Evolutionary conservation across 2,329 filamentous ascomycete genomes (phyloP).

Genomic region (Penicillium carneum): DNA sequence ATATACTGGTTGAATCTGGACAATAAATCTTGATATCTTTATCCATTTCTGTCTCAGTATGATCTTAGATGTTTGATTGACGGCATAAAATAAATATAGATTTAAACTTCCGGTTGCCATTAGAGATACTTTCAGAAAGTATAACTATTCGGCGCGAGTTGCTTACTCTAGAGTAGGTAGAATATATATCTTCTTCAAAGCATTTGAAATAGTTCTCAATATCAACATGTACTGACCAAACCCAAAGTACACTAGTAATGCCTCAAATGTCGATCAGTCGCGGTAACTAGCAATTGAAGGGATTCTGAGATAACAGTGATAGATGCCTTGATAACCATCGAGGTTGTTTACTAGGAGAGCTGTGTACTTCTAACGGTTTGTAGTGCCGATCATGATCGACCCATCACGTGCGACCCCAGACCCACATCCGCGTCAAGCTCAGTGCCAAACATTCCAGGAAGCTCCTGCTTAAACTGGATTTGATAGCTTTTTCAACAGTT

Average conservation of each 20-base stretch:
- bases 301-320: background rate
- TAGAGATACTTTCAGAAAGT: background rate
- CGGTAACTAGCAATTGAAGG: background rate
- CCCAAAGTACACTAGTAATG: background rate
- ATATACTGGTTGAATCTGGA: background rate
- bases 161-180: background rate
- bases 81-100: too few relatives aligned
- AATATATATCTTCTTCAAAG: background rate
- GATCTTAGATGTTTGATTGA: background rate
- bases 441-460: constrained; percentile 17
- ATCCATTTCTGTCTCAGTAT: background rate
- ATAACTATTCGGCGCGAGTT: background rate
- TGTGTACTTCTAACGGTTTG: background rate
- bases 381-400: constrained; percentile 13
- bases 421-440: constrained; percentile 25
- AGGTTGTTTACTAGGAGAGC: background rate
- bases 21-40: background rate
- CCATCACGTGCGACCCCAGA: constrained; percentile 21
- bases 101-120: background rate
- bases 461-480: background rate
- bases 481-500: background rate
- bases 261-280: too few relatives aligned
- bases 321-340: too few relatives aligned
- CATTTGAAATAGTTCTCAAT: background rate
- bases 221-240: too few relatives aligned